Evolutionary conservation across 192 early-diverging fungal genomes (phyloP).

Genomic region (Coemansia sp.): DNA sequence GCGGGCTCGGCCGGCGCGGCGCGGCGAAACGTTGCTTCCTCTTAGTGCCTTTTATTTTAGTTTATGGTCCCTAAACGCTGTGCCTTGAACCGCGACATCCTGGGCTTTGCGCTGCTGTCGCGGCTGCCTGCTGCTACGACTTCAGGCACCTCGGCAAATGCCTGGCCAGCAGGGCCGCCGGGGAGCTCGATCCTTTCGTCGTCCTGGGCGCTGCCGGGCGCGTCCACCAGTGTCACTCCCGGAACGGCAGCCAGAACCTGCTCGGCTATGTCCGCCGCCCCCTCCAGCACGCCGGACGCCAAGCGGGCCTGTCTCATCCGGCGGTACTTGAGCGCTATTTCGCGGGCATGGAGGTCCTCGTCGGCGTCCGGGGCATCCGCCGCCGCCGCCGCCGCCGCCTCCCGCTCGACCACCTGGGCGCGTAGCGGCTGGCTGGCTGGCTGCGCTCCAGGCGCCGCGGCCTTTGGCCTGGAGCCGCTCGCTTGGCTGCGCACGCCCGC

Average conservation of each 20-base stretch:
- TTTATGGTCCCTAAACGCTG: constrained; percentile 1
- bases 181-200: constrained; percentile 12
- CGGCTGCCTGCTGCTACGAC: constrained; percentile 8
- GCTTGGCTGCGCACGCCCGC: constrained; percentile 9
- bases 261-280: constrained; percentile 34
- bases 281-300: constrained; percentile 31
- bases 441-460: not conserved
- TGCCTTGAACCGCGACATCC: constrained; percentile 54
- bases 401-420: constrained; percentile 31
- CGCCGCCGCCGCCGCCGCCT: too few species aligned
- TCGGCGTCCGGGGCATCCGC: constrained; percentile 28
- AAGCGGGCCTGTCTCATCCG: constrained; percentile 26
- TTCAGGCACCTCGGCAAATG: constrained; percentile 13
- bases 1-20: not conserved
- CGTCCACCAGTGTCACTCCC: constrained; percentile 23
- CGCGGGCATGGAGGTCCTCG: constrained; percentile 41
- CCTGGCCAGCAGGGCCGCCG: not conserved
- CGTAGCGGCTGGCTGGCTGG: constrained; percentile 21
- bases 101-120: constrained; percentile 15
- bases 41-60: not conserved
- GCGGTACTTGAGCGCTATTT: constrained; percentile 45
- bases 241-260: constrained; percentile 15
- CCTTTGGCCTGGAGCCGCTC: not conserved
- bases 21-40: constrained; percentile 10
- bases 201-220: not conserved